Conservation (phyloP, 768 basidiomycete species). For the Lactifluus volemus region DNA sequence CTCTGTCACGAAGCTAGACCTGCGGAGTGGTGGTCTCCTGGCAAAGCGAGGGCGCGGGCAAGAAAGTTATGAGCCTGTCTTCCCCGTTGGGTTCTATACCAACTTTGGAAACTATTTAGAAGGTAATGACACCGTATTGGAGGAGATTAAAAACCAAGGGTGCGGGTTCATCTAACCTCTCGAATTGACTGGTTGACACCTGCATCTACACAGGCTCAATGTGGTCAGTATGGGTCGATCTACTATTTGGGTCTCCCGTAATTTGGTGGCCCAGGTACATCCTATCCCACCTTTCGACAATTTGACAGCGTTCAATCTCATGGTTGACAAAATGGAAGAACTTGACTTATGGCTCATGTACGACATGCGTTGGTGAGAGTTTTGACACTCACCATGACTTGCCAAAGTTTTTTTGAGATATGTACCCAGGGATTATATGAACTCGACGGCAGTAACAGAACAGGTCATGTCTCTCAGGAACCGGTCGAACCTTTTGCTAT, state of each 20-base stretch:
- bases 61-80: slow-evolving; percentile 30
- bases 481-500: slow-evolving; percentile 58
- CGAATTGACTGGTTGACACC: neutral
- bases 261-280: slow-evolving; percentile 40
- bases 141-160: slow-evolving; percentile 55
- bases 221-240: slow-evolving; percentile 27
- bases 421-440: slow-evolving; percentile 46
- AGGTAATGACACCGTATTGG: slow-evolving; percentile 41
- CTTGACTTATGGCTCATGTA: slow-evolving; percentile 71
- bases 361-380: slow-evolving; percentile 56
- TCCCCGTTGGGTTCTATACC: slow-evolving; percentile 74
- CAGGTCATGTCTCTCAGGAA: slow-evolving; percentile 64
- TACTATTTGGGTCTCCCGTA: neutral
- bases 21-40: slow-evolving; percentile 37
- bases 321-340: slow-evolving; percentile 65
- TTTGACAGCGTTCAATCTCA: slow-evolving; percentile 44
- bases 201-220: slow-evolving; percentile 27
- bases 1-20: slow-evolving; percentile 41
- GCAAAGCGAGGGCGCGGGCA: slow-evolving; percentile 26
- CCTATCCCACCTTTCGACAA: slow-evolving; percentile 61
- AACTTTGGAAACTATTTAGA: slow-evolving; percentile 46
- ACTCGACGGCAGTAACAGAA: slow-evolving; percentile 49
- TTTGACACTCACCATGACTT: neutral
- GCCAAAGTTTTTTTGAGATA: neutral
- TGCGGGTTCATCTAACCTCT: neutral